Percentiles rank a stretch among this genome's conserved stretches.
These are phyloP conservation scores for Akanthomyces uredinophilus DNA, from an alignment of 2,329 filamentous ascomycete species.

Conservation along the genomic window DNA sequence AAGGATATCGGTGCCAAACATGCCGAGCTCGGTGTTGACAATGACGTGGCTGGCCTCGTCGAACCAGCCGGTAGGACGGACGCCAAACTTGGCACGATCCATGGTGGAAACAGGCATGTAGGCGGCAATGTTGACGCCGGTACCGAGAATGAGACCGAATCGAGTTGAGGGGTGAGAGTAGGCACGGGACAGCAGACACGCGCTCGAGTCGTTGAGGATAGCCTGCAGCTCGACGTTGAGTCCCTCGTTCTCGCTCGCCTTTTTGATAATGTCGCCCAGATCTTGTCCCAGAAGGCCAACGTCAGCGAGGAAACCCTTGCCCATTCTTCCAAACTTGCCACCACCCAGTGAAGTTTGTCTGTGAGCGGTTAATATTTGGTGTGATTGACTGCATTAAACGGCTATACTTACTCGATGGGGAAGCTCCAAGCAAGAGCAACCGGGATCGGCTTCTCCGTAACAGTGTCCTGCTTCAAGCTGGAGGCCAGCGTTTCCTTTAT, in stretches of 20 bases:
- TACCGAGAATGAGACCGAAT: constrained; percentile 62
- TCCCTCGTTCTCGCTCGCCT: constrained; percentile 45
- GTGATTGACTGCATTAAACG: not conserved
- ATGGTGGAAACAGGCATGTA: constrained; percentile 57
- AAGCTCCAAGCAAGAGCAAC: constrained; percentile 66
- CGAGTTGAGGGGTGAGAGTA: constrained; percentile 54
- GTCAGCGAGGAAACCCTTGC: constrained; percentile 59
- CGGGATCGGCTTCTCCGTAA: constrained; percentile 41
- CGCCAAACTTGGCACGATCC: constrained; percentile 50
- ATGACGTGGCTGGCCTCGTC: constrained; percentile 56
- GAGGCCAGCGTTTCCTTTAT: constrained; percentile 52
- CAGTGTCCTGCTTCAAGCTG: constrained; percentile 34
- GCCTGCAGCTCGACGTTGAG: constrained; percentile 53
- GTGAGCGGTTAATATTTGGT: constrained; percentile 20
- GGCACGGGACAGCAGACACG: constrained; percentile 60
- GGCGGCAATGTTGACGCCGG: constrained; percentile 61
- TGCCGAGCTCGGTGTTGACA: constrained; percentile 62
- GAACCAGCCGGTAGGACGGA: constrained; percentile 51
- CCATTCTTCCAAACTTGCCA: constrained; percentile 57
- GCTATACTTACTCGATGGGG: constrained; percentile 56
- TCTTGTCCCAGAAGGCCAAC: constrained; percentile 54
- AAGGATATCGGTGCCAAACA: constrained; percentile 57
- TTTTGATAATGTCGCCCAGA: constrained; percentile 52
- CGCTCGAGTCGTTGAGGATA: constrained; percentile 63
- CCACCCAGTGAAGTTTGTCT: constrained; percentile 60